phyloP scores from a whole-genome alignment of 331 rosid genomes.

The Stylosanthes scabra region DNA sequence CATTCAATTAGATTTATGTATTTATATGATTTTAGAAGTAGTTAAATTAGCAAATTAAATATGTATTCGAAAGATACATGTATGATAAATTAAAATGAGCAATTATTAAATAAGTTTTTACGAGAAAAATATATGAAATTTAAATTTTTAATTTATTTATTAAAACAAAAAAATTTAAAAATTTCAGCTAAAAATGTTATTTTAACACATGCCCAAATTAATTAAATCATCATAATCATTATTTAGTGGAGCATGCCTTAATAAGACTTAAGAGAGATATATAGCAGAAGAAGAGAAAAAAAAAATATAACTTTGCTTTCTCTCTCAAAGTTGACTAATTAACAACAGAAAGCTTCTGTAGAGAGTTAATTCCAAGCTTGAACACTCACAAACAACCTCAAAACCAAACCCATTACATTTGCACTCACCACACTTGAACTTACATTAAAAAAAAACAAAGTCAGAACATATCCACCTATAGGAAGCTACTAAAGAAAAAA shows the following conservation, averaged over 20 bases:
- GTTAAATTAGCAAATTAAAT: too few species aligned
- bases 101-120: too few species aligned
- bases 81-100: too few species aligned
- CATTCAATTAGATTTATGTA: too few species aligned
- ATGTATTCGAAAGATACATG: too few species aligned
- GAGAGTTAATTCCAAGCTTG: constrained; percentile 41
- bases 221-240: neutral
- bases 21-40: too few species aligned
- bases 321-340: constrained; percentile 48
- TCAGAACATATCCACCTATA: constrained; percentile 51
- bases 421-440: constrained; percentile 60
- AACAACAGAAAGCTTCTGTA: constrained; percentile 51
- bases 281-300: constrained; percentile 28
- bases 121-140: too few species aligned
- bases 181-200: too few species aligned
- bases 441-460: constrained; percentile 42
- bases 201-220: too few species aligned
- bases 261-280: neutral
- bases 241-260: neutral
- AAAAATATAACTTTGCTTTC: constrained; percentile 43
- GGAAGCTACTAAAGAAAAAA: neutral
- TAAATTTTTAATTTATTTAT: too few species aligned
- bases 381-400: constrained; percentile 42
- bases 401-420: constrained; percentile 60
- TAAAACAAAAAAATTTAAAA: too few species aligned